phyloP scores from a whole-genome alignment of 2,329 filamentous ascomycete species.

The Hortaea werneckii region DNA sequence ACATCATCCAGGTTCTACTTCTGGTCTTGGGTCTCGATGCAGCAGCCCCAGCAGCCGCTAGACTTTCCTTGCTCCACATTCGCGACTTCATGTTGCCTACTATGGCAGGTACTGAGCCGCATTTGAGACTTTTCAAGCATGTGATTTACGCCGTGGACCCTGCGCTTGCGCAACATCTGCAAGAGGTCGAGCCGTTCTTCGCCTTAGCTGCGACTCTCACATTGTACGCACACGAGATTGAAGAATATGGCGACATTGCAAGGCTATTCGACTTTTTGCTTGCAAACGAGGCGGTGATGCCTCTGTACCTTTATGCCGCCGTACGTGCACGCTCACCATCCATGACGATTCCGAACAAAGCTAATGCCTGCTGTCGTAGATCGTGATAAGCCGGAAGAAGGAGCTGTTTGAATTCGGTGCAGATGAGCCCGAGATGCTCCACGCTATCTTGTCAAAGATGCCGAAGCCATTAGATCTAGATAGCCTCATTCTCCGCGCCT shows the following conservation, averaged over 20 bases:
- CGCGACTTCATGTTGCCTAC: slow-evolving; percentile 96
- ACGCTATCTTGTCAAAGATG: slow-evolving; percentile 77
- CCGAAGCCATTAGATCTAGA: slow-evolving; percentile 76
- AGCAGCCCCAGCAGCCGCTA: slow-evolving; percentile 56
- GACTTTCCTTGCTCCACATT: slow-evolving; percentile 82
- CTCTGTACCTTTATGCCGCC: slow-evolving; percentile 79
- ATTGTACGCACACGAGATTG: slow-evolving; percentile 92
- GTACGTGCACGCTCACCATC: too few relatives aligned
- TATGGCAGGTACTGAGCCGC: slow-evolving; percentile 67
- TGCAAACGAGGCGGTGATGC: slow-evolving; percentile 76
- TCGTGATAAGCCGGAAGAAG: slow-evolving; percentile 66
- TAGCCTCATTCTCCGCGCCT: slow-evolving; percentile 56
- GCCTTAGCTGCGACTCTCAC: slow-evolving; percentile 88
- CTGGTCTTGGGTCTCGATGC: slow-evolving; percentile 62
- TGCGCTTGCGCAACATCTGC: slow-evolving; percentile 55
- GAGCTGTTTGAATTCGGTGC: slow-evolving; percentile 77
- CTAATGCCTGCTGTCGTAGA: too few relatives aligned
- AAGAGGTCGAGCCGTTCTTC: slow-evolving; percentile 64
- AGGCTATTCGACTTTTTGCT: slow-evolving; percentile 88
- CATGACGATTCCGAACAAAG: too few relatives aligned
- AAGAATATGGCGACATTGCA: slow-evolving; percentile 78
- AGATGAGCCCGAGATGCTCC: slow-evolving; percentile 86
- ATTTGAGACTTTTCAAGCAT: slow-evolving; percentile 78
- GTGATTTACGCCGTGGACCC: slow-evolving; percentile 66
- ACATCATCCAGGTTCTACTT: slow-evolving; percentile 92